A percentile compares a stretch with the other conserved stretches of the same genome.
phyloP scores from a whole-genome alignment of 768 basidiomycete genomes.

The Russula olivacea region DNA sequence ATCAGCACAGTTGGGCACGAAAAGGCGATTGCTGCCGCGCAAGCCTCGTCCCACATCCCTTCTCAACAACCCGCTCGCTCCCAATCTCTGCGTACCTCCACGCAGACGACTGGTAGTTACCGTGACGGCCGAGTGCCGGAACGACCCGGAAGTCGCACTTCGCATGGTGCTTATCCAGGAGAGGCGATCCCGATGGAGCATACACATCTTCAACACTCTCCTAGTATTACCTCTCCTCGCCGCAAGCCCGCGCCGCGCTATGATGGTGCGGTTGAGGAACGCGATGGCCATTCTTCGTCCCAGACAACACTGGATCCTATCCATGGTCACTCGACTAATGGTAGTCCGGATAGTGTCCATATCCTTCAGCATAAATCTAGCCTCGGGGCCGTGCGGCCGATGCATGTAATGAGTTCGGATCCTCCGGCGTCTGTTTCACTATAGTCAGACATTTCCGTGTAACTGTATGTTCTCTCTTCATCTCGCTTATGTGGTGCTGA shows the following conservation, averaged over 20 bases:
- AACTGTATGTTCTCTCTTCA: neutral
- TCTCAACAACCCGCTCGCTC: neutral
- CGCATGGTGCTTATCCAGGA: neutral
- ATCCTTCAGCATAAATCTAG: conserved; percentile 31
- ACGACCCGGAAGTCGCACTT: neutral
- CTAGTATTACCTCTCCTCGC: neutral
- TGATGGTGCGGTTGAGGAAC: neutral
- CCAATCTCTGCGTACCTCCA: conserved; percentile 13
- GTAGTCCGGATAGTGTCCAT: conserved; percentile 10
- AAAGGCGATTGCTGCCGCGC: neutral
- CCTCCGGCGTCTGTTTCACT: conserved; percentile 24
- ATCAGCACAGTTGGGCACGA: conserved; percentile 18
- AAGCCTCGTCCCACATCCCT: neutral
- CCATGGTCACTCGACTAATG: neutral
- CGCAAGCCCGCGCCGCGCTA: conserved; percentile 26
- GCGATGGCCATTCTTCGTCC: conserved; percentile 18
- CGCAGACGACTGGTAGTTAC: conserved; percentile 4
- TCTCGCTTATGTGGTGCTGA: neutral
- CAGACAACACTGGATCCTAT: conserved; percentile 26
- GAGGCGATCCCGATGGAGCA: conserved; percentile 21
- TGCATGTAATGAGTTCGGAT: conserved; percentile 32
- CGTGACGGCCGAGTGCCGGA: neutral
- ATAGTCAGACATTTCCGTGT: neutral
- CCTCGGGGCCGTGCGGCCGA: conserved; percentile 29
- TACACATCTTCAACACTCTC: neutral